Evolutionary conservation across 768 basidiomycete species (phyloP).

Genomic region (Mrakia blollopis): DNA sequence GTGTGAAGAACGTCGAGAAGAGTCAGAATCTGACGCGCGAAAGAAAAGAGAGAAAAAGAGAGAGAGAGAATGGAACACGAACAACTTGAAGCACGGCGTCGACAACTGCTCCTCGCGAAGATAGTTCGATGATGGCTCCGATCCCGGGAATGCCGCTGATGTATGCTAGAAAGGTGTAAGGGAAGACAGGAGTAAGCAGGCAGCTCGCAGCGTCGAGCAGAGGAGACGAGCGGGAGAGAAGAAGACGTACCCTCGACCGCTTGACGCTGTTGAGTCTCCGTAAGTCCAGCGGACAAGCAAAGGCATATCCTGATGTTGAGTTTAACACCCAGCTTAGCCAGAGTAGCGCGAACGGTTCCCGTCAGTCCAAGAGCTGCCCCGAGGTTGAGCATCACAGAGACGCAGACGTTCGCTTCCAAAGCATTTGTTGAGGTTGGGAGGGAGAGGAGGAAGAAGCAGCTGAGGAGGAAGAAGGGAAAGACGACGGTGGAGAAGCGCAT

Average conservation of each 20-base stretch:
- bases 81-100: background rate
- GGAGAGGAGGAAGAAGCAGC: background rate
- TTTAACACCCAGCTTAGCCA: background rate
- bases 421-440: background rate
- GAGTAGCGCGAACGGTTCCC: background rate
- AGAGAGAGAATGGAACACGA: background rate
- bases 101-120: too few relatives aligned
- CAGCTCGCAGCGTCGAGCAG: too few relatives aligned
- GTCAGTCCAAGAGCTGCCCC: background rate
- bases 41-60: too few relatives aligned
- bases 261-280: background rate
- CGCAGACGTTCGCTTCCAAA: background rate
- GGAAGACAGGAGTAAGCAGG: background rate
- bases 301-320: background rate
- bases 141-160: background rate
- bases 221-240: background rate
- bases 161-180: background rate
- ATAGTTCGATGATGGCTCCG: background rate
- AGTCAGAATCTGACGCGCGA: too few relatives aligned
- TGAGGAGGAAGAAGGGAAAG: background rate
- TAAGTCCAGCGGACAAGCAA: background rate
- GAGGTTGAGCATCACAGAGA: background rate
- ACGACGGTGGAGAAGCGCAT: background rate
- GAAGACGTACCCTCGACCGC: background rate
- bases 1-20: too few relatives aligned